Conservation (phyloP, 495 filamentous ascomycete genomes). For the Lasiosphaeria hispida region DNA sequence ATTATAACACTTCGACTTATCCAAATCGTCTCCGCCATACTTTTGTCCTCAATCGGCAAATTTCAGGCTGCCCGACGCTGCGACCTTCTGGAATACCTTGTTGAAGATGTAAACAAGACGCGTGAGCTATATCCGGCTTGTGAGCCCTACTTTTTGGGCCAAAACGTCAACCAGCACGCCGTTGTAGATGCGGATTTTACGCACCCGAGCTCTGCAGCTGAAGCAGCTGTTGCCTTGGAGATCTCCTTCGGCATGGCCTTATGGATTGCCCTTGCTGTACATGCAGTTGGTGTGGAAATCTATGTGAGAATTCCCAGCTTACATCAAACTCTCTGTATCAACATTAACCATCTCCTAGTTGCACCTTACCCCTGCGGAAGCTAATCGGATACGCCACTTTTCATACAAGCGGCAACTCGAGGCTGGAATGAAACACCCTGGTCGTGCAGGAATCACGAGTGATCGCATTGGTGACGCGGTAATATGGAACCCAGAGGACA, state of each 20-base stretch:
- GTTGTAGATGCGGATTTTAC: conserved; percentile 24
- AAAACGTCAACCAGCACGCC: conserved; percentile 17
- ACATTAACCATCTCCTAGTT: conserved; percentile 26
- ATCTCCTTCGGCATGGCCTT: conserved; percentile 42
- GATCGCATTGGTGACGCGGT: conserved; percentile 49
- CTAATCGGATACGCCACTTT: conserved; percentile 44
- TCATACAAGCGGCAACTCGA: conserved; percentile 53
- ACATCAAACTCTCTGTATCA: too few species aligned
- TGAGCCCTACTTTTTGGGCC: conserved; percentile 22
- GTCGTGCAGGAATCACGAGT: conserved; percentile 44
- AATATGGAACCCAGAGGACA: too few species aligned
- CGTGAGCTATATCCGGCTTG: conserved; percentile 41
- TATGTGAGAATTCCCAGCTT: conserved; percentile 43
- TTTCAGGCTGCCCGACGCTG: conserved; percentile 41
- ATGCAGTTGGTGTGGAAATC: conserved; percentile 51
- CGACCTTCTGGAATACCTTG: conserved; percentile 36
- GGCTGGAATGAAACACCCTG: conserved; percentile 47
- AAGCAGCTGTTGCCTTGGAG: conserved; percentile 32
- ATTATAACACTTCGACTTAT: conserved; percentile 52
- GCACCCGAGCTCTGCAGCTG: conserved; percentile 1
- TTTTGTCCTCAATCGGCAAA: conserved; percentile 21
- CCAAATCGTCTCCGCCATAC: conserved; percentile 33
- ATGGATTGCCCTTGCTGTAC: conserved; percentile 47
- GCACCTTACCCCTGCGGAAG: conserved; percentile 48
- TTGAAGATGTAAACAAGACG: conserved; percentile 6